These are phyloP conservation scores for Mycogone perniciosa DNA, from an alignment of 2,329 filamentous ascomycete species.

Conservation along the genomic window DNA sequence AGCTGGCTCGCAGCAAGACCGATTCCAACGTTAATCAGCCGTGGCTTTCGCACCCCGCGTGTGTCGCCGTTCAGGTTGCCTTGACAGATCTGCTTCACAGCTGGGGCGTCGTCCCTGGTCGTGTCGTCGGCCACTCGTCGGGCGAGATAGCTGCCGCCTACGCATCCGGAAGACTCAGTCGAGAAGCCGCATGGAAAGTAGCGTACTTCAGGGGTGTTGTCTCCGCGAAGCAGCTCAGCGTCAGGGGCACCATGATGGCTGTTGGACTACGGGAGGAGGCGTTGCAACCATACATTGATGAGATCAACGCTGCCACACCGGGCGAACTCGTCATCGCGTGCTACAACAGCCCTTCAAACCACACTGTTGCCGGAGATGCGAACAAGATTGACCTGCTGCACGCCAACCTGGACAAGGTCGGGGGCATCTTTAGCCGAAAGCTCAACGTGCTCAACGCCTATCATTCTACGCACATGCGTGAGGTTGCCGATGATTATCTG, in stretches of 20 bases:
- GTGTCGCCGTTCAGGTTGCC: slow-evolving; percentile 5
- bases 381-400: background rate
- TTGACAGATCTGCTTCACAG: background rate
- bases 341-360: slow-evolving; percentile 6
- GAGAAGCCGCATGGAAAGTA: background rate
- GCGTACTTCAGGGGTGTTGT: slow-evolving; percentile 8
- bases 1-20: background rate
- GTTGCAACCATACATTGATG: background rate
- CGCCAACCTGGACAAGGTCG: background rate
- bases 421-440: slow-evolving; percentile 5
- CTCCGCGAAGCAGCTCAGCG: slow-evolving; percentile 1
- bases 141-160: slow-evolving; percentile 12
- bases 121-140: slow-evolving; percentile 7
- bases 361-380: slow-evolving; percentile 7
- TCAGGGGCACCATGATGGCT: slow-evolving; percentile 9
- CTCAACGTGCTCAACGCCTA: slow-evolving; percentile 7
- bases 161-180: slow-evolving; percentile 1
- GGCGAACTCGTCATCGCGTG: slow-evolving; percentile 6
- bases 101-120: slow-evolving; percentile 1
- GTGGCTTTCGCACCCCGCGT: slow-evolving; percentile 6
- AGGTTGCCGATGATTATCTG: slow-evolving; percentile 5
- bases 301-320: background rate
- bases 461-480: slow-evolving; percentile 7
- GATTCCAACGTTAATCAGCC: background rate
- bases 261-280: slow-evolving; percentile 3